Conservation (phyloP, 257 asterid species). For the Hygrophila difformis region DNA sequence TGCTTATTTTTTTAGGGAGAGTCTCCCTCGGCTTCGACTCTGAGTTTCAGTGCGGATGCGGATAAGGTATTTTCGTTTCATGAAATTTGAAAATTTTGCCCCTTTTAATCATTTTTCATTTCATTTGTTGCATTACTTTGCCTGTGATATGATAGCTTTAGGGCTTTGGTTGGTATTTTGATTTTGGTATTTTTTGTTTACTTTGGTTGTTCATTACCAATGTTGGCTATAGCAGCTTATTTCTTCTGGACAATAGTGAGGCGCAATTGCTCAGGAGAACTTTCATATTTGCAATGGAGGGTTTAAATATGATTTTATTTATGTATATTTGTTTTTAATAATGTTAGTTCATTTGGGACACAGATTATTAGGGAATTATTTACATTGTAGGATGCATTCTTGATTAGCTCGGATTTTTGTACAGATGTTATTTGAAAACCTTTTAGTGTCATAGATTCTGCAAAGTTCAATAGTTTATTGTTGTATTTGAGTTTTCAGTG, state of each 20-base stretch:
- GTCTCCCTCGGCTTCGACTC: slow-evolving; percentile 28
- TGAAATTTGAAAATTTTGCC: neutral
- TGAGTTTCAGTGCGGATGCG: slow-evolving; percentile 39
- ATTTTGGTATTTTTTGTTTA: neutral
- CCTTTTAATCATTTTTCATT: neutral
- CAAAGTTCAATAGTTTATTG: too few species aligned
- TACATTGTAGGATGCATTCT: neutral
- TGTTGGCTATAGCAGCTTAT: neutral
- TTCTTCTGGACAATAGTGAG: neutral
- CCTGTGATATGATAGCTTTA: slow-evolving; percentile 1
- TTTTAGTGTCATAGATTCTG: too few species aligned
- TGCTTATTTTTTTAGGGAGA: slow-evolving; percentile 29
- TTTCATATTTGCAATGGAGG: too few species aligned
- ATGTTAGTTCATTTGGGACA: too few species aligned
- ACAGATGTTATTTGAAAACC: too few species aligned
- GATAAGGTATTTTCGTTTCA: slow-evolving; percentile 30
- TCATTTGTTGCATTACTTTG: neutral
- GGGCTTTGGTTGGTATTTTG: too few species aligned
- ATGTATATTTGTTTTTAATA: too few species aligned
- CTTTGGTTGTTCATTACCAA: neutral
- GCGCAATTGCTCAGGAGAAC: neutral
- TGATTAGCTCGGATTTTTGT: neutral
- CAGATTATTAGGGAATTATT: neutral
- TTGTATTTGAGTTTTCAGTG: too few species aligned
- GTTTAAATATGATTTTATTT: too few species aligned